phyloP scores from a whole-genome alignment of 106 monocot genomes.

The Platanthera zijinensis region DNA sequence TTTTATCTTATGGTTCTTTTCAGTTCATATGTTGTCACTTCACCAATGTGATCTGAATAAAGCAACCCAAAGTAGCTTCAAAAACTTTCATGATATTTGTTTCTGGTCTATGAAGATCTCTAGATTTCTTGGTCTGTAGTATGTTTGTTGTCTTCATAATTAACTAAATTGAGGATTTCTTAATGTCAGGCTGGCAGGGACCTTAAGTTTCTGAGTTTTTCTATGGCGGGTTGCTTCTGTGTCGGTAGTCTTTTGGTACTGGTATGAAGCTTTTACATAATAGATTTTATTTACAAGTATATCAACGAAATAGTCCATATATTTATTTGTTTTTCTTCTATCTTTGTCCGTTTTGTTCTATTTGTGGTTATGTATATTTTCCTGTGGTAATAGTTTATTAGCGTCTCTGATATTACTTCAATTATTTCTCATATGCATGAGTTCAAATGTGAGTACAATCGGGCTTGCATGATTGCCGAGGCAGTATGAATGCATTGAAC shows the following conservation, averaged over 20 bases:
- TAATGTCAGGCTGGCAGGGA: conserved; percentile 70
- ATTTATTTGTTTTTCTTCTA: background rate
- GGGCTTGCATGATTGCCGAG: background rate
- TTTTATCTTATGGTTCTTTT: background rate
- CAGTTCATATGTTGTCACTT: background rate
- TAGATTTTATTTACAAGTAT: background rate
- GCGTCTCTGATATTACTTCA: background rate
- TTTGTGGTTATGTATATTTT: background rate
- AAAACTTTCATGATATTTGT: too few relatives aligned
- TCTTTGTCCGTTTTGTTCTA: background rate
- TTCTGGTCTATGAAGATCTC: background rate
- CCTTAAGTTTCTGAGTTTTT: conserved; percentile 72
- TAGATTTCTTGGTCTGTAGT: background rate
- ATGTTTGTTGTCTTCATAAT: background rate
- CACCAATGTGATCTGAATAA: too few relatives aligned
- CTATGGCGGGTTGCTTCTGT: conserved; percentile 65
- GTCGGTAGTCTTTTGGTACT: conserved; percentile 49
- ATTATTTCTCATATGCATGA: background rate
- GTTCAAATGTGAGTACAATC: background rate
- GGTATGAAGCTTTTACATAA: conserved; percentile 29
- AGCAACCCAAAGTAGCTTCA: too few relatives aligned
- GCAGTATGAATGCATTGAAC: background rate
- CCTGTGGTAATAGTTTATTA: background rate
- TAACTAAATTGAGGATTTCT: background rate
- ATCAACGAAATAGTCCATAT: background rate